Base-by-base conservation (phyloP, 2,329 filamentous ascomycete genomes). In the Fusarium tjaetaba region DNA sequence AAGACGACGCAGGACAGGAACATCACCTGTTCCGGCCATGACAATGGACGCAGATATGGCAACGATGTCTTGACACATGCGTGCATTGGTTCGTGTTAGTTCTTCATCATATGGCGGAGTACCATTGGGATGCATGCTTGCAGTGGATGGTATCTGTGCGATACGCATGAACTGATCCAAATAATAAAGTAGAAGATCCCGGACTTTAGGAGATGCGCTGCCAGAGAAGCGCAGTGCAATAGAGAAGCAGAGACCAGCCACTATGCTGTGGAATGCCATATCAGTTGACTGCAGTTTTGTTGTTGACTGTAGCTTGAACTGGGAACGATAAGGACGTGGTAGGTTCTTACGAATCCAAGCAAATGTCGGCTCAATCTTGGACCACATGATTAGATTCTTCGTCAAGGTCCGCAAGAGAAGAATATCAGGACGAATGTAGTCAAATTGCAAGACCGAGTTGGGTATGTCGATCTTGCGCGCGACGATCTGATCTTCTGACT, bases 1-100 rank as follows among this genome's bases (percentile, higher is more conserved):
- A 38, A 99, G 87, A 20, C 96, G 92, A 28, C 96, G 92, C 77
- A 98, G 93, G 3, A 97, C 91, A 5, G 89, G 84, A 26, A 99
- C 85, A 79, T 99, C 97, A 43, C 97, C 96, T 1, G 95, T 97
- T 34, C 96, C 96, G 11, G 97, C 95, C 96, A 98, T 98, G 58
- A 98, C 94, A 4, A 93, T 94, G 1, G 96, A 92, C 28, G 91
- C 90, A 11, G 95, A 93, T 11, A 99, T 85, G 2, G 94, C 94
- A 16, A 98, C 84, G 5, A 97, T 87, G 79, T 98, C 95, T 78
- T 98, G 94, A 78, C 96, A 98, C 85, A 97, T 97, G 42, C 94
- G 89, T 4, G 95, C 92, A 13, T 95, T 96, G 60, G 93, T 92
- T 39, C 94, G 89, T 5, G 96, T 91, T 22, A 98, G 88, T 78